Conservation (phyloP, 306 rosid species). For the Prunus dulcis region DNA sequence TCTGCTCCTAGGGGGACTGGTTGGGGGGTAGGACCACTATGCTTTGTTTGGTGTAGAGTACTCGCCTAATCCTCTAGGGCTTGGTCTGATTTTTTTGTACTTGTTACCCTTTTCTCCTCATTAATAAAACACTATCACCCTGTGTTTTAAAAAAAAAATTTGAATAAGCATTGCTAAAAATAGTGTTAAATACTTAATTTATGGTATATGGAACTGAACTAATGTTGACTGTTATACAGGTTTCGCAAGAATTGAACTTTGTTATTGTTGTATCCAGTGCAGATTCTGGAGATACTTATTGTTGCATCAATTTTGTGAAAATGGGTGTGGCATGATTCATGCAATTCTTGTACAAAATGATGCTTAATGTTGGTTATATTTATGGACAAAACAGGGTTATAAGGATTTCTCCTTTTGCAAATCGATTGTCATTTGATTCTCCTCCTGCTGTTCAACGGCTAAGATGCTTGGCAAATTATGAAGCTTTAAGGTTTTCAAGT, state of each 20-base stretch:
- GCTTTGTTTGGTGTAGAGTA: no score
- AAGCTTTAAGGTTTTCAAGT: slow-evolving; percentile 72
- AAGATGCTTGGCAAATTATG: slow-evolving; percentile 92
- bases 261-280: background rate
- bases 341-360: background rate
- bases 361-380: background rate
- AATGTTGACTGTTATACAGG: background rate
- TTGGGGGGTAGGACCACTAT: no score
- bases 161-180: background rate
- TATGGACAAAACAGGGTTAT: slow-evolving; percentile 59
- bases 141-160: no score
- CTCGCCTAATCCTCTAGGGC: no score
- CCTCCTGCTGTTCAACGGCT: slow-evolving; percentile 90
- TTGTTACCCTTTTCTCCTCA: no score
- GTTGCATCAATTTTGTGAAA: background rate
- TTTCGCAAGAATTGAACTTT: background rate
- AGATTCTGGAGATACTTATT: background rate
- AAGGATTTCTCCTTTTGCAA: slow-evolving; percentile 96
- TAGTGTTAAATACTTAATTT: background rate
- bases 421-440: slow-evolving; percentile 88
- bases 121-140: no score
- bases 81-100: no score
- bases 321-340: background rate
- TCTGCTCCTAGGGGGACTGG: background rate
- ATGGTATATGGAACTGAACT: background rate